Evolutionary conservation across 257 asterid species (phyloP).

Genomic region (Nicotiana benthamiana): DNA sequence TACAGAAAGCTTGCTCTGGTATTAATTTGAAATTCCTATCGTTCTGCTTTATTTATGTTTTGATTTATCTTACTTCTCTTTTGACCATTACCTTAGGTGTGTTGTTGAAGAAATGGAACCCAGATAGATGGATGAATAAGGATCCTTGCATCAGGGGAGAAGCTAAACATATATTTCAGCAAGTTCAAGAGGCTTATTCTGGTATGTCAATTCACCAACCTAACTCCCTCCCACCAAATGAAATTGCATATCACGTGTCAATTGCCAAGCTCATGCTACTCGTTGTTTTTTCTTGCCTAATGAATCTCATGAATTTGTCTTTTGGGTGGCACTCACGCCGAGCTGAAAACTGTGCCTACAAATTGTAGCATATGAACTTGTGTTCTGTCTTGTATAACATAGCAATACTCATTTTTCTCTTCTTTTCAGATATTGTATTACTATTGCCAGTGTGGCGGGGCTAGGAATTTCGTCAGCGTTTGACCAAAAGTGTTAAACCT

Average conservation of each 20-base stretch:
- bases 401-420: background rate
- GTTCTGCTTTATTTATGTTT: background rate
- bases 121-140: conserved; percentile 33
- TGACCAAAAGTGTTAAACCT: too few relatives aligned
- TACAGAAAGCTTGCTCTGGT: conserved; percentile 21
- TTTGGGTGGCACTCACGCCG: too few relatives aligned
- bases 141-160: conserved; percentile 20
- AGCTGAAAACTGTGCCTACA: too few relatives aligned
- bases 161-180: conserved; percentile 33
- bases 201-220: conserved; percentile 6
- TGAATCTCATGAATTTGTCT: background rate
- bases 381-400: background rate
- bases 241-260: background rate
- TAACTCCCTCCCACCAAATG: background rate
- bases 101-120: conserved; percentile 40
- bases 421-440: background rate
- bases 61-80: background rate
- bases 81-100: background rate
- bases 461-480: too few relatives aligned
- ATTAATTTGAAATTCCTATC: background rate
- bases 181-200: conserved; percentile 47
- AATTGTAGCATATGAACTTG: background rate
- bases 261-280: background rate
- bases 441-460: too few relatives aligned
- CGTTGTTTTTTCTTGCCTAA: background rate